These are phyloP conservation scores for Tulasnella sp. DNA, from an alignment of 768 basidiomycete genomes.

Conservation along the genomic window DNA sequence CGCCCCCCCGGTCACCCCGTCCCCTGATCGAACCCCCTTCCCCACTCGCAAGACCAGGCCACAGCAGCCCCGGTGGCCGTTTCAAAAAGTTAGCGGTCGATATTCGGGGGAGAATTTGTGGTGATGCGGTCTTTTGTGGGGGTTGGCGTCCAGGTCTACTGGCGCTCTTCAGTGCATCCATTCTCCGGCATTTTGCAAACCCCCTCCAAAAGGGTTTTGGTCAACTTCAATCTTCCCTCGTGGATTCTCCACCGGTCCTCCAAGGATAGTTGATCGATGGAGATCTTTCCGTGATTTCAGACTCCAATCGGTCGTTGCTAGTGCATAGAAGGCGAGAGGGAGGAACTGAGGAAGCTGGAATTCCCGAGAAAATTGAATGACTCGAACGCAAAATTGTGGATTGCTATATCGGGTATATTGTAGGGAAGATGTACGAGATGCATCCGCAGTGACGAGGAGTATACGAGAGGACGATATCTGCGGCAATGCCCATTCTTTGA, in stretches of 20 bases:
- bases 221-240: not conserved
- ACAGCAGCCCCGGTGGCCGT: too few species aligned
- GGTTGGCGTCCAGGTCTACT: too few species aligned
- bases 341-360: not conserved
- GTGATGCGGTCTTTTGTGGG: too few species aligned
- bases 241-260: constrained; percentile 1
- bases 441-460: not conserved
- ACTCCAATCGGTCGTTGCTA: not conserved
- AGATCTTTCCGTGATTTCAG: not conserved
- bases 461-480: not conserved
- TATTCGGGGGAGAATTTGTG: too few species aligned
- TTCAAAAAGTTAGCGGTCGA: too few species aligned
- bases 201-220: not conserved
- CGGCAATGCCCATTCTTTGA: not conserved
- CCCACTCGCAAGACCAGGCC: too few species aligned
- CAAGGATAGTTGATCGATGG: not conserved
- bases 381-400: not conserved
- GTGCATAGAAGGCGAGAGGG: not conserved
- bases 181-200: not conserved
- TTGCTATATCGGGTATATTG: not conserved
- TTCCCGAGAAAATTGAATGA: not conserved
- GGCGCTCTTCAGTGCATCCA: not conserved
- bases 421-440: not conserved
- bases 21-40: too few species aligned
- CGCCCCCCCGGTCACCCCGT: too few species aligned